These are phyloP conservation scores for Periglandula ipomoeae DNA, from an alignment of 2,329 filamentous ascomycete genomes.

Conservation along the genomic window DNA sequence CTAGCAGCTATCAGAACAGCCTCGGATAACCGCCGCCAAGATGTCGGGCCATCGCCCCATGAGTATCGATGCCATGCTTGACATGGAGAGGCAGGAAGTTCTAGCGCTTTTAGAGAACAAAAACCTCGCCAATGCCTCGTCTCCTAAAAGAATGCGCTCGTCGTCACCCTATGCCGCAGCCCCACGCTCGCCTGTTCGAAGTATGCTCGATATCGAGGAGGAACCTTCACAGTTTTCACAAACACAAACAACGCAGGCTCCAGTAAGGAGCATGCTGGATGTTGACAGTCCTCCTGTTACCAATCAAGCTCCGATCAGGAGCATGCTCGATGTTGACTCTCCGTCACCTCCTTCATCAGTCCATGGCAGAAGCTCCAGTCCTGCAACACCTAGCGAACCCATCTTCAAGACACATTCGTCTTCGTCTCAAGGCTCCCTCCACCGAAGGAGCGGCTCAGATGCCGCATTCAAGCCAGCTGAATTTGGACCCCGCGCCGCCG, in stretches of 20 bases:
- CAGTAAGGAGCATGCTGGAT: constrained; percentile 58
- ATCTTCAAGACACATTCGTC: constrained; percentile 14
- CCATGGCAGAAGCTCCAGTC: constrained; percentile 23
- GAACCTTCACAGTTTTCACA: constrained; percentile 13
- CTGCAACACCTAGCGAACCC: constrained; percentile 21
- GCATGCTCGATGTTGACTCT: constrained; percentile 42
- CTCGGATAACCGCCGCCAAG: constrained; percentile 7
- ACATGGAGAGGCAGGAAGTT: constrained; percentile 69
- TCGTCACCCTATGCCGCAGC: constrained; percentile 45
- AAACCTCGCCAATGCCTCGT: constrained; percentile 18
- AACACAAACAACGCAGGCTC: constrained; percentile 33
- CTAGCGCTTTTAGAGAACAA: constrained; percentile 56
- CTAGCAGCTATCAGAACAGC: neutral
- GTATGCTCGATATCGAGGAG: constrained; percentile 53
- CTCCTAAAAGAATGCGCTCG: constrained; percentile 32
- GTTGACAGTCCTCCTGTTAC: constrained; percentile 35
- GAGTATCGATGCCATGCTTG: constrained; percentile 68
- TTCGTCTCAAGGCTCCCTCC: constrained; percentile 15
- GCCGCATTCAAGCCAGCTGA: constrained; percentile 37
- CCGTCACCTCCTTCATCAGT: constrained; percentile 21
- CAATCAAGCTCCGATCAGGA: constrained; percentile 32
- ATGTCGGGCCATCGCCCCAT: constrained; percentile 40
- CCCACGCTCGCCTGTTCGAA: constrained; percentile 58
- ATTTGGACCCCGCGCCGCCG: constrained; percentile 27
- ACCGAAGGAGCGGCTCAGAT: constrained; percentile 48